Base-by-base conservation (phyloP, 2,329 filamentous ascomycete genomes). In the Alternaria sp. region DNA sequence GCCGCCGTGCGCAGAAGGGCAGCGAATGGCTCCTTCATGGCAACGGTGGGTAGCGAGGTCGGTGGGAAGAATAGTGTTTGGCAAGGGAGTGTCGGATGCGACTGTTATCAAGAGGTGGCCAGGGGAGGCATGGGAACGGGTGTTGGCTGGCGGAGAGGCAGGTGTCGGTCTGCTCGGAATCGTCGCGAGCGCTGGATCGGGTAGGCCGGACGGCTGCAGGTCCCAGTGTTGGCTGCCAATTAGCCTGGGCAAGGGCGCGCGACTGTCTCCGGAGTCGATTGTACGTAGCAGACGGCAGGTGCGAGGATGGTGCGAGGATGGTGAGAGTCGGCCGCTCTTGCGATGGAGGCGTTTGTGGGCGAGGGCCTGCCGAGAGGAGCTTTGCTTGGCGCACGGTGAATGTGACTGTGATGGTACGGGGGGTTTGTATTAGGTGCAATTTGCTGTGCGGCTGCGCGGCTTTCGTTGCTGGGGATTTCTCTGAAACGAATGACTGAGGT, bases 401-500 rank as follows among this genome's bases (percentile, higher is more conserved):
- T 59, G 56, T 40, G 53, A 41, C 26, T 34, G 55, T 28, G 60
- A 54, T 28, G 42, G 56, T 48, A 54, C 26, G 17, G 31, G 28
- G 28, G 29, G 49, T 8, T 52, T 44, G 58, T 63, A 63, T 65
- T 68, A 63, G 57, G 60, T 36, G 66, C 55, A 58, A 61, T 23
- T 26, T 48, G 44, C 44, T 48, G 44, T 48, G 44, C 44, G 34
- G 44, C 33, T 17, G 26, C 34, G 51, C 37, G 50, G 56, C 45
- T 42, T 31, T 37, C 41, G 55, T 59, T 61, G 61, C 56, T 58
- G 58, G 41, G 48, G 45, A 37, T 55, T 54, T 54, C 54, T 55
- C 63, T 74, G 70, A 69, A 77, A 78, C 72, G 75, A 78, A 66
- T 73, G 75, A 77, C 75, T 78, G 72, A 58, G 73, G 74, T 76